Evolutionary conservation across 2,329 filamentous ascomycete species (phyloP).

Genomic region (Tolypocladium amazonense): DNA sequence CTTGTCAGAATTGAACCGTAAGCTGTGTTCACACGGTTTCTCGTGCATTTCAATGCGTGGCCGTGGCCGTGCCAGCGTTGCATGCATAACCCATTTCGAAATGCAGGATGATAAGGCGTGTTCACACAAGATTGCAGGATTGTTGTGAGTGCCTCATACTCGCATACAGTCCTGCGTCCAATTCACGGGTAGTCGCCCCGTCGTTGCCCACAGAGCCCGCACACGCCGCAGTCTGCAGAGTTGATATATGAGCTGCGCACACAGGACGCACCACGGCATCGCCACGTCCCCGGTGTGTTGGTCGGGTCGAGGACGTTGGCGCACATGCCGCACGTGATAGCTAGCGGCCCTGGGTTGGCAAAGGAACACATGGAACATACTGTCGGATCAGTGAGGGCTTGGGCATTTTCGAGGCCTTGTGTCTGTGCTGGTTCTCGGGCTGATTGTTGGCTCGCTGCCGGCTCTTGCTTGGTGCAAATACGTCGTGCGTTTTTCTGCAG

Average conservation of each 20-base stretch:
- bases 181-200: constrained; percentile 12
- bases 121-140: neutral
- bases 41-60: neutral
- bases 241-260: constrained; percentile 51
- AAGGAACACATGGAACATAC: constrained; percentile 59
- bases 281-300: constrained; percentile 50
- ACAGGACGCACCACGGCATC: constrained; percentile 47
- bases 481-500: neutral
- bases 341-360: constrained; percentile 36
- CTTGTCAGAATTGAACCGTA: neutral
- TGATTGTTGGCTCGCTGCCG: neutral
- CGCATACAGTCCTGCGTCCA: neutral
- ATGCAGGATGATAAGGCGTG: neutral
- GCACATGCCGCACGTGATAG: constrained; percentile 57
- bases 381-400: neutral
- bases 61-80: neutral
- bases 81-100: neutral
- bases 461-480: neutral
- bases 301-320: constrained; percentile 53
- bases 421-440: neutral
- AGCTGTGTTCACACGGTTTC: neutral
- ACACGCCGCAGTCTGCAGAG: constrained; percentile 56
- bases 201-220: constrained; percentile 53
- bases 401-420: neutral
- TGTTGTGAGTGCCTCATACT: neutral